Base-by-base conservation (phyloP, 352 stramenopile genomes). In the Discostella stelligera region DNA sequence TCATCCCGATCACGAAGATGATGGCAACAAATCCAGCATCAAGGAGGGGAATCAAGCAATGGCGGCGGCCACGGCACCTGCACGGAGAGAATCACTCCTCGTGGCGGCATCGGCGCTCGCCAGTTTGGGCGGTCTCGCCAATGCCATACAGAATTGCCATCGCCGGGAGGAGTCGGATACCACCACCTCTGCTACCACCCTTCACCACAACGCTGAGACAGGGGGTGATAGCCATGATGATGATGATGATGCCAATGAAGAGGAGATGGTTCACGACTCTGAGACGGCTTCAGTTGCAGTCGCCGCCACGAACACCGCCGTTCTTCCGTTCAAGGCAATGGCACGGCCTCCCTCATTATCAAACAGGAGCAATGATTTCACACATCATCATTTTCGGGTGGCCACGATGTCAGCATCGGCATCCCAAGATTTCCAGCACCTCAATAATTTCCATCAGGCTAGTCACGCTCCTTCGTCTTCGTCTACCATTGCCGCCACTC, bases 31-130 rank as follows among this genome's bases (percentile, higher is more conserved):
- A 8, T 58, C 50, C 50, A 37, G 16, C 50, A 16, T 10, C 48
- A 16, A 20, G 5, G 13, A 27, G 20, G n/a, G 14, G 48, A 55
- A 10, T n/a, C 3, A 27, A 2, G 50, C 37, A 32, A 32, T 32
- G 27, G 27, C 27, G 27, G 2, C 27, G 5, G 2, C 11, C 3
- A 8, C 37, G 23, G 2, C 13, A 25, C 14, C 48, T 11, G 5
- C 10, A 18, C 27, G 52, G 21, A 60, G 52, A 32, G 21, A 30
- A 49, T 77, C 69, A 18, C 27, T 77, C 7, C 41, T 77, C 21
- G 46, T 56, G n/a, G 69, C 69, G 7, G 69, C 69, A 49, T 66
- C 69, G 0, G 69, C 69, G 2, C 23, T 77, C 0, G 69, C 69
- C 1, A 71, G 54, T 49, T 61, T 77, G 20, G 60, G 50, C 16